Evolutionary conservation across 2,329 filamentous ascomycete genomes (phyloP), one percentile per base, ranked within the genome.

Genomic region (Aureobasidium sp.): DNA sequence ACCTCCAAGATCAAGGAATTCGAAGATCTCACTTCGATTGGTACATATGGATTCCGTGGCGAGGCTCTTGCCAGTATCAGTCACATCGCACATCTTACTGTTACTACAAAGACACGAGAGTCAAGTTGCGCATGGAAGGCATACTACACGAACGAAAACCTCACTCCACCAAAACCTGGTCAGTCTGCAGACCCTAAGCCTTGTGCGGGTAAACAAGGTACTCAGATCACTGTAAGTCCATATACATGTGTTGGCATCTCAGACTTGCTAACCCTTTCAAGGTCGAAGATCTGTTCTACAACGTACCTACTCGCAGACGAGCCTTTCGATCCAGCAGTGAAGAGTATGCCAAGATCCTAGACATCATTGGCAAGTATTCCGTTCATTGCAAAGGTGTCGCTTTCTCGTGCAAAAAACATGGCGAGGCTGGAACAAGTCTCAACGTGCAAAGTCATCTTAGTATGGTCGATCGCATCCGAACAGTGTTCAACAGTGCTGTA

Each of bases 61-160:
- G 94, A 99, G 75, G 94, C 94, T 3, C 78, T 99, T 60, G 94
- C 94, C 15, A 97, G 94, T 75, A 99, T 99, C 73, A 97, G 93
- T 71, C 94, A 99, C 72, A 97, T 99, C 68, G 93, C 95, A 37
- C 95, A 99, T 77, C 81, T 99, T 24, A 91, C 88, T 4, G 91
- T 99, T 47, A 97, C 93, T 1, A 99, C 95, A 8, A 95, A 91
- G 73, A 97, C 92, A 1, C 88, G 89, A 63, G 86, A 91, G 47
- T 96, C 92, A 0, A 87, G 85, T 67, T 89, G 91, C 74, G 94
- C 94, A 17, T 99, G 90, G 89, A 87, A 90, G 71, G 92, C 92
- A 24, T 85, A 90, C 67, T 99, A 96, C 71, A 84, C 89, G 22
- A 87, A 90, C 71, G 93, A 94, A 15, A 90, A 86, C 67, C 81